Conservation (phyloP, 106 monocot genomes). For the Dioscorea alata region DNA sequence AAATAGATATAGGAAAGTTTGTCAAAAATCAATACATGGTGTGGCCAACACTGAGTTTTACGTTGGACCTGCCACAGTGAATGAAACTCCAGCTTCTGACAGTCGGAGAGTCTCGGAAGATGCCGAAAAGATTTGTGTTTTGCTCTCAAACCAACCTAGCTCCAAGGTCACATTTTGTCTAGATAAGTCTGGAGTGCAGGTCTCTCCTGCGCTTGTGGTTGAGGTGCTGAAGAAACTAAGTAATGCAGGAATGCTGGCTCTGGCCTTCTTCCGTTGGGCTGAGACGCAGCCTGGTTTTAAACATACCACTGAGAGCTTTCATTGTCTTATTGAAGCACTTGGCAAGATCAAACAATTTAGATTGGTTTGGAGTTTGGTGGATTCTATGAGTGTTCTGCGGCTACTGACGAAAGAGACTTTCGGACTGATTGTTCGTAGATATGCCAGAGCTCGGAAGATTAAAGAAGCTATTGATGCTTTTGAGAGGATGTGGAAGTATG, state of each 20-base stretch:
- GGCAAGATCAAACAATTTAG: constrained; percentile 93
- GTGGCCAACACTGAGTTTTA: constrained; percentile 16
- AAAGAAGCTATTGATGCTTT: constrained; percentile 67
- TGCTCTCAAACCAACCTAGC: constrained; percentile 26
- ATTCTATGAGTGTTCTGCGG: constrained; percentile 39
- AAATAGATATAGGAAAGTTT: neutral
- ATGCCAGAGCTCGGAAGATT: constrained; percentile 68
- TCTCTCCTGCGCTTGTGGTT: constrained; percentile 43
- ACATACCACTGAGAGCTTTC: constrained; percentile 41
- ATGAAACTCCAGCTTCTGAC: neutral
- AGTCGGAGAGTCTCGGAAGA: constrained; percentile 22
- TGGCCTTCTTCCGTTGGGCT: constrained; percentile 74
- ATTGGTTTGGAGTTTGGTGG: constrained; percentile 72
- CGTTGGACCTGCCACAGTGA: constrained; percentile 25
- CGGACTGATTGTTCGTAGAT: constrained; percentile 52
- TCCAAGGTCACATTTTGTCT: constrained; percentile 23
- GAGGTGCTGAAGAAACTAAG: constrained; percentile 62
- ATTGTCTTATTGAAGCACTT: constrained; percentile 78
- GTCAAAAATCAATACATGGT: constrained; percentile 8
- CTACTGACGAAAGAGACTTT: constrained; percentile 67
- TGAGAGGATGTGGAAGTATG: constrained; percentile 59
- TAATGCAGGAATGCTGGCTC: constrained; percentile 66
- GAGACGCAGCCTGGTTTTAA: constrained; percentile 55
- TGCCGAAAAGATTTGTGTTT: constrained; percentile 53
- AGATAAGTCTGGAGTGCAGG: constrained; percentile 25